Conservation (phyloP, 495 filamentous ascomycete species). For the Aspergillus asperescens region DNA sequence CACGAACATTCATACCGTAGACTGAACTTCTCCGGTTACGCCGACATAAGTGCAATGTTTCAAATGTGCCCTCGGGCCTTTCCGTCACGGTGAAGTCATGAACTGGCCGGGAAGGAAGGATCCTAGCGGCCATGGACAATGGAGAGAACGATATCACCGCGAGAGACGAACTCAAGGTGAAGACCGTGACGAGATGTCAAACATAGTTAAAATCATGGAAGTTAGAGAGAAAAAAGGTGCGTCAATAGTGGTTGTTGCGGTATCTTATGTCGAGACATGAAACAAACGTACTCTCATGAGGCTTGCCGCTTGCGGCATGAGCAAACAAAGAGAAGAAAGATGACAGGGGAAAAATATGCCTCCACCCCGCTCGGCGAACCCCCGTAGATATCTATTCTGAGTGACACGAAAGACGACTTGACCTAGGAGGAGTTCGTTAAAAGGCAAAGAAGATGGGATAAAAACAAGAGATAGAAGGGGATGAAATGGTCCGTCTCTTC, state of each 20-base stretch:
- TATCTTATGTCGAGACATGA: slow-evolving; percentile 29
- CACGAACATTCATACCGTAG: slow-evolving; percentile 10
- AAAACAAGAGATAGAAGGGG: slow-evolving; percentile 2
- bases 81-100: not conserved
- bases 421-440: not conserved
- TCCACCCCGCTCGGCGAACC: slow-evolving; percentile 13
- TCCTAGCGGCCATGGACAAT: slow-evolving; percentile 6
- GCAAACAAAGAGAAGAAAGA: slow-evolving; percentile 13
- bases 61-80: not conserved
- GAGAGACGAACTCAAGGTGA: not conserved
- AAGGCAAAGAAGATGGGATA: not conserved
- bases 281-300: slow-evolving; percentile 26
- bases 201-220: not conserved
- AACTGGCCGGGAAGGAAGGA: slow-evolving; percentile 3
- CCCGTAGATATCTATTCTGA: slow-evolving; percentile 8
- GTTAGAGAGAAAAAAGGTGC: slow-evolving; percentile 14
- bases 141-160: not conserved
- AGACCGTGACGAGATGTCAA: not conserved
- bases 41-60: slow-evolving; percentile 16
- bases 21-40: slow-evolving; percentile 12
- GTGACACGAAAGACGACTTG: slow-evolving; percentile 10
- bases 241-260: slow-evolving; percentile 25
- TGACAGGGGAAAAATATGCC: slow-evolving; percentile 2
- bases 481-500: slow-evolving; percentile 4
- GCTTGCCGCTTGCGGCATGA: slow-evolving; percentile 23